Base-by-base conservation (phyloP, 768 basidiomycete species). In the Lactifluus rugatus region DNA sequence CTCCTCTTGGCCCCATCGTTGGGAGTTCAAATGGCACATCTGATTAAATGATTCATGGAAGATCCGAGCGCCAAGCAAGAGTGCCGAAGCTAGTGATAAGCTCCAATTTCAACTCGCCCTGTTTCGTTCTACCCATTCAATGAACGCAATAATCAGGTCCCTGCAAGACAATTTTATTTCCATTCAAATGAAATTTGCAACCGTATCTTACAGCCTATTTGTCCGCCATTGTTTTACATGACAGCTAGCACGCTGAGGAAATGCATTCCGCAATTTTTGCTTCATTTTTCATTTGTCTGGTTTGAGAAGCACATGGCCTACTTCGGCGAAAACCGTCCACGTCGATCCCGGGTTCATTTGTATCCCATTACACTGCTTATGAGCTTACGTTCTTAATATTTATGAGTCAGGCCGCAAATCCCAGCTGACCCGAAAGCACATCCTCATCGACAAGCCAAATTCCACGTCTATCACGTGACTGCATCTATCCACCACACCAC, bases 301-400 rank as follows among this genome's bases (percentile, higher is more conserved):
- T 42, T 21, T 32, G 19, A 56, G 39, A 48, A 34, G 17, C 56
- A n/a, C n/a, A 41, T 41, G 26, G 19, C 17, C 41, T 17, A 10
- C 39, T 42, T 42, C 48, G 19, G 25, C 21, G 26, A 21, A 47
- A 42, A 49, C 17, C 21, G 21, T 21, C 25, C 48, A n/a, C 42
- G 56, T 50, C 48, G 56, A 57, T 57, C 56, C 48, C 39, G 55
- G 48, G 21, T 13, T 56, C 48, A 50, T 50, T 50, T 57, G 32
- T 14, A 44, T 34, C 17, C 37, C 41, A 8, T 5, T 8, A 31
- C 44, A 8, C 48, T 45, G 34, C n/a, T 34, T 48, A 32, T 49
- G 54, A 13, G 34, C 19, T 36, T 25, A 26, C 34, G 19, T 55
- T 37, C 34, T 34, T 46, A 19, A 55, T 19, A n/a, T 41, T 41